These are phyloP conservation scores for Pezicula carpinea DNA, from an alignment of 2,329 filamentous ascomycete species.

Conservation along the genomic window DNA sequence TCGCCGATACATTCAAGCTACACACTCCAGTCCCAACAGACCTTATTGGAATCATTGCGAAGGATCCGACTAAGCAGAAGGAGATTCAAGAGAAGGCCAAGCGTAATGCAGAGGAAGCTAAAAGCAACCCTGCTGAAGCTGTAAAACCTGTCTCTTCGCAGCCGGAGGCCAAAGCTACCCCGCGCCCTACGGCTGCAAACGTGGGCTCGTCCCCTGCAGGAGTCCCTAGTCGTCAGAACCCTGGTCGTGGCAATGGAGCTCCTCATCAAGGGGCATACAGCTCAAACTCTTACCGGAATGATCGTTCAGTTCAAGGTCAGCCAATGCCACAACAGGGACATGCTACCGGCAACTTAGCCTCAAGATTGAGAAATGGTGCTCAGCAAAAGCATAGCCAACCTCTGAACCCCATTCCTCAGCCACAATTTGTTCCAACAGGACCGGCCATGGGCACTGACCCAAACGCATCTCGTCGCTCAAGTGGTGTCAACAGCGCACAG, in stretches of 20 bases:
- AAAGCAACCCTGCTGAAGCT: conserved; percentile 38
- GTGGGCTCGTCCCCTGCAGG: conserved; percentile 31
- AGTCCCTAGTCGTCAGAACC: conserved; percentile 22
- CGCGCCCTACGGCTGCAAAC: conserved; percentile 41
- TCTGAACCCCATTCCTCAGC: conserved; percentile 42
- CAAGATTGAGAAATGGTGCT: conserved; percentile 18
- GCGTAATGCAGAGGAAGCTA: conserved; percentile 64
- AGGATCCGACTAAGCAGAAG: conserved; percentile 91
- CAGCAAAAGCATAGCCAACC: conserved; percentile 18
- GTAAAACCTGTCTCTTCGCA: conserved; percentile 40
- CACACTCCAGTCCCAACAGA: conserved; percentile 88
- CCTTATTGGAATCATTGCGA: conserved; percentile 90
- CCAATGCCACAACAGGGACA: conserved; percentile 15
- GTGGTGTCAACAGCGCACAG: conserved; percentile 46
- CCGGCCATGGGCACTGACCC: conserved; percentile 56
- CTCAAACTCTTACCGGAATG: conserved; percentile 31
- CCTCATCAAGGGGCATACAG: conserved; percentile 37
- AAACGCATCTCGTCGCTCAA: conserved; percentile 49
- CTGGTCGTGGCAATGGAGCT: conserved; percentile 32
- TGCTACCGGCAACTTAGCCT: conserved; percentile 17
- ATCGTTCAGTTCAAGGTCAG: conserved; percentile 20
- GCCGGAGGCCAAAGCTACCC: conserved; percentile 34
- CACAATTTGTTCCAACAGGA: conserved; percentile 69
- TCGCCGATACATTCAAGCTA: conserved; percentile 90
- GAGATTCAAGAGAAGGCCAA: conserved; percentile 87